Conservation (phyloP, 1,284 basidiomycete genomes). For the Binderoboletus segoi region DNA sequence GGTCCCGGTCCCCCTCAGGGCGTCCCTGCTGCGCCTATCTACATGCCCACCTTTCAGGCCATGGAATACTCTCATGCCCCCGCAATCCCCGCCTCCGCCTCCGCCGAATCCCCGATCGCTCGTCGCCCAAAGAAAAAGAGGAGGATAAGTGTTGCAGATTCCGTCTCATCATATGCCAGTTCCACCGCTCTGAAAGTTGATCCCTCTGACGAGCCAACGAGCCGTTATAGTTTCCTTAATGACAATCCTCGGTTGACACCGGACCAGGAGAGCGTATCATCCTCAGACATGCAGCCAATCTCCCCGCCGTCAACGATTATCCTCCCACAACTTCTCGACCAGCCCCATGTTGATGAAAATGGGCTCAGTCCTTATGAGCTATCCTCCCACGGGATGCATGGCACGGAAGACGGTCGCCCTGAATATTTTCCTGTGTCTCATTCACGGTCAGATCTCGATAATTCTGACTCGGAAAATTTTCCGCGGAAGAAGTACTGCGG, state of each 20-base stretch:
- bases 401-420: conserved; percentile 31
- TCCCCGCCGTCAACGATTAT: conserved; percentile 35
- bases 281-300: conserved; percentile 37
- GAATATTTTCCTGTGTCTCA: conserved; percentile 45
- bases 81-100: conserved; percentile 30
- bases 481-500: conserved; percentile 29
- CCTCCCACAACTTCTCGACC: conserved; percentile 34
- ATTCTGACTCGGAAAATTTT: conserved; percentile 28
- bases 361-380: conserved; percentile 32
- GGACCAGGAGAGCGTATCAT: conserved; percentile 38
- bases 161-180: conserved; percentile 37
- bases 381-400: conserved; percentile 24
- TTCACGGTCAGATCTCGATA: conserved; percentile 42
- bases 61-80: conserved; percentile 46
- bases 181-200: conserved; percentile 30
- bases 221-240: conserved; percentile 21
- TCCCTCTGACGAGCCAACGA: conserved; percentile 25
- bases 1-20: conserved; percentile 34
- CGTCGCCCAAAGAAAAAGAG: conserved; percentile 38
- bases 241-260: conserved; percentile 38
- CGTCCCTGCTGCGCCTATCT: conserved; percentile 36
- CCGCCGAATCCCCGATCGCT: conserved; percentile 30
- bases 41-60: conserved; percentile 51
- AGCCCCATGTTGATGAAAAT: conserved; percentile 27
- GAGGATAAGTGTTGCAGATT: conserved; percentile 39